Evolutionary conservation across 495 filamentous ascomycete genomes (phyloP), one percentile per base, ranked within the genome.

Genomic region (Opeltia flavorubescens): DNA sequence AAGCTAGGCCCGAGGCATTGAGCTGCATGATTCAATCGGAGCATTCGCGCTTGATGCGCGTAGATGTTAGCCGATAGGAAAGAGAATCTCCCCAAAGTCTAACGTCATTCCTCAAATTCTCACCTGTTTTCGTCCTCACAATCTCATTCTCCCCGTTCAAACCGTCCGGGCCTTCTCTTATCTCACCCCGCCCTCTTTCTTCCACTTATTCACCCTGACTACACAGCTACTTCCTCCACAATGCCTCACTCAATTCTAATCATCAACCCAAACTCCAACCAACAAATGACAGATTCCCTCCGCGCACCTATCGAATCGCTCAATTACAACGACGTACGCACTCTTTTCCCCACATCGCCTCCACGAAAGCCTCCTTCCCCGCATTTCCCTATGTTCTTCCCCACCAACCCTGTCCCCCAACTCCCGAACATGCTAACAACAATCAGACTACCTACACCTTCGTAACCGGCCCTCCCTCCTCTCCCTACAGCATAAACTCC

Each of bases 211-310:
- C 11, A 47, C 39, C 28, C 45, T 50, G 38, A 35, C 48, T 15
- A 9, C 23, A 24, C 5, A 33, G 7, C 4, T 27, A 47, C 11
- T 57, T 65, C 38, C 4, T 1, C 21, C 38, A 25, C 4, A 41
- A 41, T 41, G 38, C 38, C 38, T 8, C 21, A 41, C 50, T 56
- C 54, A 36, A 84, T 95, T 55, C 66, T 95, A 53, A 72, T 95
- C 52, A 77, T 95, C 61, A 95, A 96, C 56, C 89, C 89, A 27
- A 96, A 96, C 64, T 89, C 86, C 21, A 88, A 81, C 2, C 55
- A 64, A 31, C 69, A 76, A 40, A 95, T 96, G 88, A 95, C 89
- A 0, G 69, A 78, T 8, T 77, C 75, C 4, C 64, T 95, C 44
- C 72, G 71, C 41, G 74, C 78, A 0, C 70, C 87, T 2, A 65